Evolutionary conservation across 257 asterid species (phyloP).

Genomic region (Solanum etuberosum): DNA sequence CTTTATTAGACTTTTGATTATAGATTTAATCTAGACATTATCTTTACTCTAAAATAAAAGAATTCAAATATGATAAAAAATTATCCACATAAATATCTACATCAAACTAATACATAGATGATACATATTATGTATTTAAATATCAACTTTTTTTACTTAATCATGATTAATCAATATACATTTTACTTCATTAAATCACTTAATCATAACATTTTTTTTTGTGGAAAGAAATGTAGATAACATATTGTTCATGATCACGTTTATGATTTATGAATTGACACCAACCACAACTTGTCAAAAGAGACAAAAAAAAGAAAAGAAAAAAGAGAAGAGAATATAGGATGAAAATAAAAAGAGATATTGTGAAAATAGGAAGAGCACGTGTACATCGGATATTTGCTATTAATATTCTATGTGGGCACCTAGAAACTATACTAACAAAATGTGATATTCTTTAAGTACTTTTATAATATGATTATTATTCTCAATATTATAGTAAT

Average conservation of each 20-base stretch:
- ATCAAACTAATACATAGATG: neutral
- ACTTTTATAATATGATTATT: neutral
- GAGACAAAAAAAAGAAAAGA: neutral
- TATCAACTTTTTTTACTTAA: no score
- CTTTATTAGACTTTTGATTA: neutral
- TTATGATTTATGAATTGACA: conserved; percentile 8
- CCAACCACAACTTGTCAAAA: neutral
- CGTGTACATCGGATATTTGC: neutral
- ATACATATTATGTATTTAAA: neutral
- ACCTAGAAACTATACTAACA: neutral
- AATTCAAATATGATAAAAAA: neutral
- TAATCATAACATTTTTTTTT: neutral
- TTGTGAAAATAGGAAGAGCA: neutral
- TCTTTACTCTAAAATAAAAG: no score
- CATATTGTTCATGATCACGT: neutral
- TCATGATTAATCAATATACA: no score
- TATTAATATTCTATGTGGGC: neutral
- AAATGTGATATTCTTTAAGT: neutral
- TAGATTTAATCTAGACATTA: neutral
- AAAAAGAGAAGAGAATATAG: neutral
- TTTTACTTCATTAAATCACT: no score
- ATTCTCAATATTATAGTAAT: neutral
- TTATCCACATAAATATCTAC: neutral
- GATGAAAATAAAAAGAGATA: neutral
- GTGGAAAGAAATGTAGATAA: neutral